A percentile compares a stretch with the other conserved stretches of the same genome.
Conservation (phyloP, 768 basidiomycete genomes). For the Pleurotus salmoneostramineus region DNA sequence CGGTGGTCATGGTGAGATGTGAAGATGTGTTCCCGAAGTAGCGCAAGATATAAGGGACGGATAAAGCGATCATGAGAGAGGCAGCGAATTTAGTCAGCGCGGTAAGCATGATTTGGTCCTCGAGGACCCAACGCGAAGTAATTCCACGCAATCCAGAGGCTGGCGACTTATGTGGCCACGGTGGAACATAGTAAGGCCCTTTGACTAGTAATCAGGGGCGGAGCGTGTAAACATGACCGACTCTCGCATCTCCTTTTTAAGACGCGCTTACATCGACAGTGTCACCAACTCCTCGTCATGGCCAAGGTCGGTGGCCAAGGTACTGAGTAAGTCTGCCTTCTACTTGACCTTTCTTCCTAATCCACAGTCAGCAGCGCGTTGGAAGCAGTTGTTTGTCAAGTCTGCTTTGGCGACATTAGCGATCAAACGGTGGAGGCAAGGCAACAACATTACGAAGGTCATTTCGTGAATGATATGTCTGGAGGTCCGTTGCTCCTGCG, state of each 20-base stretch:
- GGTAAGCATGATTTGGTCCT: background rate
- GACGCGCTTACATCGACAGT: too few species aligned
- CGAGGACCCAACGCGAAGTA: background rate
- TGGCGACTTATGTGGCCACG: background rate
- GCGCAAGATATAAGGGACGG: background rate
- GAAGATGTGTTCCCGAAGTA: background rate
- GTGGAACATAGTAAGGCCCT: background rate
- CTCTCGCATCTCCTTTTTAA: too few species aligned
- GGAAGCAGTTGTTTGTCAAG: background rate
- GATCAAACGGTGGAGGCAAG: background rate
- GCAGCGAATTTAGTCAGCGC: background rate
- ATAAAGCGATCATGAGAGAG: slow-evolving; percentile 1
- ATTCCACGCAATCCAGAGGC: background rate
- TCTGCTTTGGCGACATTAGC: background rate
- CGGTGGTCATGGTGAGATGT: slow-evolving; percentile 24
- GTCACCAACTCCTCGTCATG: background rate
- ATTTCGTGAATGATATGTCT: background rate
- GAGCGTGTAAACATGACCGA: too few species aligned
- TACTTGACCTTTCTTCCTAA: background rate
- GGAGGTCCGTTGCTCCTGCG: background rate
- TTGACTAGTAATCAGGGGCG: too few species aligned
- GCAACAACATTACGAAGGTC: background rate
- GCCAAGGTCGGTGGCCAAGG: background rate
- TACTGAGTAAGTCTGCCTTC: background rate
- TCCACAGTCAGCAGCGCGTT: background rate